phyloP scores from a whole-genome alignment of 2,329 filamentous ascomycete species.

The Microcyclosporella mali region DNA sequence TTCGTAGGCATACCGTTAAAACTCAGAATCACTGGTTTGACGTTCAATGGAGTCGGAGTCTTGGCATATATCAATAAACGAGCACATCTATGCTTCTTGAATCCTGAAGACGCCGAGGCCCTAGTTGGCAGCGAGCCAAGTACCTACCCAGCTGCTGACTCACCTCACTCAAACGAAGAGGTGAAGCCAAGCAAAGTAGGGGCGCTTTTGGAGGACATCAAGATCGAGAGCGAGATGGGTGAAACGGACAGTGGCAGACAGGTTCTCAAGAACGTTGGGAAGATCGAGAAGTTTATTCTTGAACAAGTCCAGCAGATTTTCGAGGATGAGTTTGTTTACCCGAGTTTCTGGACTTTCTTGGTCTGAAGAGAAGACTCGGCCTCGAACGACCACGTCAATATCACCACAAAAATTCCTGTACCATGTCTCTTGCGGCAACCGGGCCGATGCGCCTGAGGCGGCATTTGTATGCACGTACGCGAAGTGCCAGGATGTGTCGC shows the following conservation, averaged over 20 bases:
- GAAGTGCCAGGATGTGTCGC: too few species aligned
- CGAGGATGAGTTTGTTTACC: constrained; percentile 97
- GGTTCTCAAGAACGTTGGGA: constrained; percentile 95
- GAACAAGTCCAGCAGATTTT: constrained; percentile 96
- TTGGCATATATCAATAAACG: constrained; percentile 83
- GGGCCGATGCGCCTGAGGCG: too few species aligned
- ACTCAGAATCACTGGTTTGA: constrained; percentile 88
- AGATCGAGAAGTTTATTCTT: constrained; percentile 94
- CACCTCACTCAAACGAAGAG: constrained; percentile 1
- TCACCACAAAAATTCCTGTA: too few species aligned
- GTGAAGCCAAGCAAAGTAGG: constrained; percentile 41
- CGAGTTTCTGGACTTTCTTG: constrained; percentile 96
- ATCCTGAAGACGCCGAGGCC: constrained; percentile 80
- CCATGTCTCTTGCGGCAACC: too few species aligned
- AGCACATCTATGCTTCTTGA: constrained; percentile 90
- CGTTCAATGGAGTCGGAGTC: constrained; percentile 91
- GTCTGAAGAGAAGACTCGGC: constrained; percentile 45
- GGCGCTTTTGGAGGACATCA: constrained; percentile 82
- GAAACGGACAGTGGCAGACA: constrained; percentile 86
- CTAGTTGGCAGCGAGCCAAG: constrained; percentile 43
- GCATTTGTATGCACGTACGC: too few species aligned
- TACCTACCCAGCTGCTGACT: constrained; percentile 27
- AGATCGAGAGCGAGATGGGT: constrained; percentile 95
- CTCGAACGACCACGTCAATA: too few species aligned
- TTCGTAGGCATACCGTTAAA: constrained; percentile 94